Percentiles rank a stretch among this genome's conserved stretches.
These are phyloP conservation scores for Anacardium occidentale DNA, from an alignment of 345 rosid species.

Conservation along the genomic window DNA sequence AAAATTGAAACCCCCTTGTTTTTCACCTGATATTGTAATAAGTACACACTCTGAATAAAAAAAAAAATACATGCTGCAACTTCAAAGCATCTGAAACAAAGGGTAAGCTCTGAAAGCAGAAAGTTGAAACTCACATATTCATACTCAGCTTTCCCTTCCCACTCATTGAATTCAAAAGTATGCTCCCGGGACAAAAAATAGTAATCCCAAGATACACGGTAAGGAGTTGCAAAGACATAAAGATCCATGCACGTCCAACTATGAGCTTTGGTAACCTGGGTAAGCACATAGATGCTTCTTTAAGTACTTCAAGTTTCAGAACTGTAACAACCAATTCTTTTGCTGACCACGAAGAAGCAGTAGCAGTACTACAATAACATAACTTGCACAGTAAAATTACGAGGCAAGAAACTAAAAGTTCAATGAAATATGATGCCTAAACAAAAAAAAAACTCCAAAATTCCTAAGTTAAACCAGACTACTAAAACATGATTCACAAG, in stretches of 20 bases:
- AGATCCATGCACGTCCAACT: conserved; percentile 99
- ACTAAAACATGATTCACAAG: neutral
- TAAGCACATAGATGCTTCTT: conserved; percentile 17
- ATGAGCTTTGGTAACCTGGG: conserved; percentile 74
- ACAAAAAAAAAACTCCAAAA: conserved; percentile 11
- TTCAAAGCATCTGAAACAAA: conserved; percentile 10
- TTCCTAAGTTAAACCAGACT: conserved; percentile 12
- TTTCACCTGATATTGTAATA: conserved; percentile 57
- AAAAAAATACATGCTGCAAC: neutral
- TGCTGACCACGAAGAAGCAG: neutral
- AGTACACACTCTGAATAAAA: neutral
- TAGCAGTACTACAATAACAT: neutral
- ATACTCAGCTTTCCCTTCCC: conserved; percentile 88
- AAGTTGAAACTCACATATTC: conserved; percentile 62
- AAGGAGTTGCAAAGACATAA: conserved; percentile 93
- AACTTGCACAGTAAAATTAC: neutral
- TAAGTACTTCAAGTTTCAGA: conserved; percentile 16
- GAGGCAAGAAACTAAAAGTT: neutral
- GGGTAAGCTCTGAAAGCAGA: conserved; percentile 4
- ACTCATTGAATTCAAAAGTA: conserved; percentile 66
- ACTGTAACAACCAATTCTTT: neutral
- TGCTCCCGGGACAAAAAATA: conserved; percentile 82
- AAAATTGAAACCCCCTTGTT: conserved; percentile 85
- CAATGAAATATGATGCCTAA: neutral
- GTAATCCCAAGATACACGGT: conserved; percentile 95